A percentile compares a stretch with the other conserved stretches of the same genome.
Conservation (phyloP, 164 flowering plant species). For the Amborella trichopoda region DNA sequence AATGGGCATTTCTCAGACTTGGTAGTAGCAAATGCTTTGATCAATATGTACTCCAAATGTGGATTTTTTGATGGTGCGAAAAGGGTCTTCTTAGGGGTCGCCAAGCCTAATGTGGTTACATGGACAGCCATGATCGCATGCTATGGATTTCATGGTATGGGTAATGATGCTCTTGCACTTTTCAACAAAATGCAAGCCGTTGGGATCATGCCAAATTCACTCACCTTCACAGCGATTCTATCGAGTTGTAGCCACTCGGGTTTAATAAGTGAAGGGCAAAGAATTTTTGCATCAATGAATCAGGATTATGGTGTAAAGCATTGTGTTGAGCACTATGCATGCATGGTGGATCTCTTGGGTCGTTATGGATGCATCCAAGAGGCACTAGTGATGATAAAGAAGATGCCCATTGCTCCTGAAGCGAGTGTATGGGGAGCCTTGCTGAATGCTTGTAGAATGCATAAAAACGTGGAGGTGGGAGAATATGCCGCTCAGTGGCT, state of each 20-base stretch:
- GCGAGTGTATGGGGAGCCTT: slow-evolving; percentile 63
- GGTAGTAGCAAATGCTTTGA: slow-evolving; percentile 28
- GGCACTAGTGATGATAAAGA: slow-evolving; percentile 26
- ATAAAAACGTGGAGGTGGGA: slow-evolving; percentile 43
- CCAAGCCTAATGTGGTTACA: slow-evolving; percentile 21
- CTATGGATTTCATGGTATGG: slow-evolving; percentile 50
- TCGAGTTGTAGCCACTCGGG: slow-evolving; percentile 53
- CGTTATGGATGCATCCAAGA: slow-evolving; percentile 39
- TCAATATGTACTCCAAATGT: slow-evolving; percentile 33
- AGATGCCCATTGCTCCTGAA: slow-evolving; percentile 17
- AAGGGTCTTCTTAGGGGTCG: slow-evolving; percentile 21
- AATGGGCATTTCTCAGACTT: slow-evolving; percentile 17
- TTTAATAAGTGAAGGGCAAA: slow-evolving; percentile 32
- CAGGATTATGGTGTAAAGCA: slow-evolving; percentile 27
- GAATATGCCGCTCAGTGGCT: slow-evolving; percentile 44
- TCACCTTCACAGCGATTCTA: slow-evolving; percentile 41
- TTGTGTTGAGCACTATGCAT: slow-evolving; percentile 40
- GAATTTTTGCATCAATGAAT: slow-evolving; percentile 27
- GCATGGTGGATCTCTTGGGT: slow-evolving; percentile 53
- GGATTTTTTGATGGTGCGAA: slow-evolving; percentile 23
- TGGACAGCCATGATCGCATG: slow-evolving; percentile 57
- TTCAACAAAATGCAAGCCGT: slow-evolving; percentile 28
- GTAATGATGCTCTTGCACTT: slow-evolving; percentile 28
- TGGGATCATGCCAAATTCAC: slow-evolving; percentile 31
- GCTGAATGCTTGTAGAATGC: slow-evolving; percentile 36